These are phyloP conservation scores for Boletus albobrunnescens DNA, from an alignment of 1,284 basidiomycete species.

Conservation along the genomic window DNA sequence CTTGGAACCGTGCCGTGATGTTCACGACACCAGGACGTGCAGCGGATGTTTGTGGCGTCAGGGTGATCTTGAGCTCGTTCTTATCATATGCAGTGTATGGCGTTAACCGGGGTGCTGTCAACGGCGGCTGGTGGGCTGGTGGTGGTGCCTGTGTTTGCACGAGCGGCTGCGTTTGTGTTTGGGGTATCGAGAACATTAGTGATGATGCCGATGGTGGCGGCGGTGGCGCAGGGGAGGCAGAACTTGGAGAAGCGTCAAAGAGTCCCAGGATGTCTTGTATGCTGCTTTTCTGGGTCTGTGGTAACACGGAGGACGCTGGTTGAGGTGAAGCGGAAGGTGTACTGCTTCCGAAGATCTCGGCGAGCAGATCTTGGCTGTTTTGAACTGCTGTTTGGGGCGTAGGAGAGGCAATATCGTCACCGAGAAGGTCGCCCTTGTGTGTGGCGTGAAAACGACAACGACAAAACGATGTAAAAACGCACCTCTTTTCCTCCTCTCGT, in stretches of 20 bases:
- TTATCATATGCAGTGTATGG: conserved; percentile 89
- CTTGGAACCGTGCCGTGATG: conserved; percentile 86
- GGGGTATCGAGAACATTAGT: conserved; percentile 36
- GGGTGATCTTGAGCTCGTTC: conserved; percentile 83
- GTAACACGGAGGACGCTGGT: conserved; percentile 39
- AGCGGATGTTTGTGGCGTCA: conserved; percentile 82
- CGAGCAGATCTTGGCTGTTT: conserved; percentile 85
- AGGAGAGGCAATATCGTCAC: conserved; percentile 59
- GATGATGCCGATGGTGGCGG: conserved; percentile 21
- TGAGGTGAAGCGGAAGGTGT: conserved; percentile 37
- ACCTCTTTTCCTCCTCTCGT: conserved; percentile 76
- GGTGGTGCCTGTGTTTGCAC: conserved; percentile 32
- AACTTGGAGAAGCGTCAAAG: conserved; percentile 56
- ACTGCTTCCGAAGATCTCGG: conserved; percentile 85
- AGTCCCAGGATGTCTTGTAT: conserved; percentile 91
- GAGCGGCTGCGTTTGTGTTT: conserved; percentile 34
- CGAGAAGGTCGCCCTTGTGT: conserved; percentile 63
- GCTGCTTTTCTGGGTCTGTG: conserved; percentile 52
- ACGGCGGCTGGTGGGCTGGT: conserved; percentile 34
- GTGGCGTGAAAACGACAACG: conserved; percentile 22
- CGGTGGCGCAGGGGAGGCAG: conserved; percentile 35
- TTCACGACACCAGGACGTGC: conserved; percentile 84
- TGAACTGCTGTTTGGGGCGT: conserved; percentile 43
- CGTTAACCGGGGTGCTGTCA: conserved; percentile 52
- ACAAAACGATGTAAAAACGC: conserved; percentile 18